Percentiles rank a stretch among this genome's conserved stretches.
phyloP scores from a whole-genome alignment of 2,329 filamentous ascomycete species.

The Xylaria sp. region DNA sequence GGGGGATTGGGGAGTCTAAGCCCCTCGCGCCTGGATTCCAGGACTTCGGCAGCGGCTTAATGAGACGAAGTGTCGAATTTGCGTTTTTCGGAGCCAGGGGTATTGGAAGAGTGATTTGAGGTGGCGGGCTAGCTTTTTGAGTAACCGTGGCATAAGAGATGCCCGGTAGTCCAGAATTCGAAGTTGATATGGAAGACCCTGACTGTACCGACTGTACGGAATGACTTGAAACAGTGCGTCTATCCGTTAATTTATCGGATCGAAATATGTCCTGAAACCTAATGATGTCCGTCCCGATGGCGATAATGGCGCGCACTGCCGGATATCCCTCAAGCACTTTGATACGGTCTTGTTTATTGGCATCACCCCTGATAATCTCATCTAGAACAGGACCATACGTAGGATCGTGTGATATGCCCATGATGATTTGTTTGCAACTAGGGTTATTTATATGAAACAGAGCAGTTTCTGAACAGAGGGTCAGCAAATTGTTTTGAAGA shows the following conservation, averaged over 20 bases:
- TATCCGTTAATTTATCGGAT: conserved; percentile 60
- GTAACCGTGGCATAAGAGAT: conserved; percentile 56
- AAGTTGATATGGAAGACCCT: conserved; percentile 43
- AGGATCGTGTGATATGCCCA: conserved; percentile 71
- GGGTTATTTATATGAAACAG: conserved; percentile 68
- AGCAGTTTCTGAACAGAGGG: conserved; percentile 55
- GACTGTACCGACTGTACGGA: conserved; percentile 39
- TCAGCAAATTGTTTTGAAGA: conserved; percentile 24
- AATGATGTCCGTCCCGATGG: conserved; percentile 58
- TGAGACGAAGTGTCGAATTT: conserved; percentile 38
- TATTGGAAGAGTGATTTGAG: conserved; percentile 53
- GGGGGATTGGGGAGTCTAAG: conserved; percentile 61
- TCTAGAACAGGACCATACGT: conserved; percentile 69
- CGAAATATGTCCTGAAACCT: conserved; percentile 64
- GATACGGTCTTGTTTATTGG: conserved; percentile 55
- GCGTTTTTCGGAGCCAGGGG: conserved; percentile 51
- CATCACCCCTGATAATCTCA: conserved; percentile 61
- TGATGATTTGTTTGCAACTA: conserved; percentile 69
- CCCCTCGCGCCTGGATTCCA: conserved; percentile 67
- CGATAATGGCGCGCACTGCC: conserved; percentile 59
- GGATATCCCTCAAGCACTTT: conserved; percentile 65
- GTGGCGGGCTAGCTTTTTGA: conserved; percentile 55
- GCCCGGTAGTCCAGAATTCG: conserved; percentile 31
- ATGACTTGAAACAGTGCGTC: conserved; percentile 40
- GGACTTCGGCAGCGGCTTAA: conserved; percentile 48